Evolutionary conservation across 2,329 filamentous ascomycete genomes (phyloP), one percentile per base, ranked within the genome.

Genomic region (Sporothrix pseudoabietina): DNA sequence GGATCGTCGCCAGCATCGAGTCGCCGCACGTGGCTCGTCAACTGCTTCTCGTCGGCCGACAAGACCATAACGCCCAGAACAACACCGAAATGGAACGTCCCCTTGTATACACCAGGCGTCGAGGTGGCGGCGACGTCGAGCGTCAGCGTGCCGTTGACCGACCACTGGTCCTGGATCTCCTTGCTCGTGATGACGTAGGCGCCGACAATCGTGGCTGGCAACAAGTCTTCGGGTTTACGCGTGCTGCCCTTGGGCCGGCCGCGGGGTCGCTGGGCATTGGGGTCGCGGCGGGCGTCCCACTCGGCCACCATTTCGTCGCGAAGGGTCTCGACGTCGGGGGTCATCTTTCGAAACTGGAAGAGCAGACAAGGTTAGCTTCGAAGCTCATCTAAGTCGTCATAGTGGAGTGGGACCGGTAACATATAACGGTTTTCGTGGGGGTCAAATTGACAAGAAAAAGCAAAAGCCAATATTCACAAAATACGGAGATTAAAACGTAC

Each of bases 1-100:
- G 74, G 74, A 54, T 77, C 76, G 65, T 77, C 76, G 39, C 75
- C 75, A 59, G 74, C 74, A 19, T 77, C 76, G 59, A 77, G 74
- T 9, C 73, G 73, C 63, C 75, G 73, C 72, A 77, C 76, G 72
- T 81, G 78, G 68, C 63, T 61, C 12, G 78, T 73, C 10, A 81
- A 68, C 49, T 73, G 69, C 39, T 75, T 73, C 73, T 79, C 74
- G 71, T 79, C 76, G 30, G 74, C 74, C 2, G 78, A 77, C 16
- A 80, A 66, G 3, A 79, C 71, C 78, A 80, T 79, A 30, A 79
- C 75, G 52, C 79, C 79, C 35, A 79, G 74, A 4, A 80, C 47
- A 35, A 79, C 72, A 22, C 80, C 77, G 73, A 80, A 79, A 72
- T 81, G 75, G 63, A 81, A 79, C 19, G 77, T 75, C 52, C 74